Base-by-base conservation (phyloP, 345 rosid genomes). In the Eucalyptus pumila region DNA sequence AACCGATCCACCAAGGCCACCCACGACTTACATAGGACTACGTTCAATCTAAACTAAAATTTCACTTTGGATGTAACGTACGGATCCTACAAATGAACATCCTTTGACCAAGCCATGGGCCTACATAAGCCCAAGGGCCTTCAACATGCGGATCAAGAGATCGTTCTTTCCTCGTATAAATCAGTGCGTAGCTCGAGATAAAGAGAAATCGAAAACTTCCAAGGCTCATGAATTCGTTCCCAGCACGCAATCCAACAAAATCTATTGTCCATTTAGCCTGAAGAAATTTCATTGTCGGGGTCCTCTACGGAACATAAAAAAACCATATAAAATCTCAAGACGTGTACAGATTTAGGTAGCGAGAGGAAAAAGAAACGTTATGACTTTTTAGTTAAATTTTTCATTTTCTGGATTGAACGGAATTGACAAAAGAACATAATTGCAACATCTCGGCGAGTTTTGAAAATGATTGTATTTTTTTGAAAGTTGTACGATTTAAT, bases 371-470 rank as follows among this genome's bases (percentile, higher is more conserved):
- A 76, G 4, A 21, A 2, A 2, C 23, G 8, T 6, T 11, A 7
- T 6, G 27, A 11, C 27, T 76, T 40, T 12, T 11, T 11, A 76
- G 24, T 5, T 7, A 3, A 76, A 76, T 2, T 37, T 76, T 24
- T 0, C 15, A 14, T 40, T 11, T 21, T 11, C 15, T 2, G 1
- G 3, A 76, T 40, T 11, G 15, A 12, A 11, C 9, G 14, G 3
- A 21, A 19, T 17, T 60, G 8, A 34, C 7, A 3, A 3, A 69
- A 5, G 13, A 21, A 69, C 24, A 2, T 16, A 21, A 69, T 17
- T 5, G 13, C 44, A 34, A 2, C 4, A 9, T 9, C 42, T 21
- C 2, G 1, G 4, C 14, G 4, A 40, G 1, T 34, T 34, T 34
- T 56, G 4, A 23, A 56, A 8, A 21, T 1, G 6, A 56, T 56